These are phyloP conservation scores for Tuber melanosporum DNA, from an alignment of 495 filamentous ascomycete species.

Conservation along the genomic window DNA sequence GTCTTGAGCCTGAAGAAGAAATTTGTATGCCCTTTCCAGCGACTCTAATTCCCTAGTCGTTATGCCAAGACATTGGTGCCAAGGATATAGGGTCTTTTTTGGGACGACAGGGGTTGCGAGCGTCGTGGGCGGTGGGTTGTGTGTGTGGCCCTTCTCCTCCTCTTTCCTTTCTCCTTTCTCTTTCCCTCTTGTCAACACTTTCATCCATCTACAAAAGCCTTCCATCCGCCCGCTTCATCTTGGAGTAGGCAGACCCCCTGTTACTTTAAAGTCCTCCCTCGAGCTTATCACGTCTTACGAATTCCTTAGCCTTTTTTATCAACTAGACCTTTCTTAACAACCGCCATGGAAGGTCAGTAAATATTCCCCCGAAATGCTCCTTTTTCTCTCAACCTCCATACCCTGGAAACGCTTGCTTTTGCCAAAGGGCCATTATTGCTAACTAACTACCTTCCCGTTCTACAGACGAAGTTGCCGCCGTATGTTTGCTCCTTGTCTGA, in stretches of 20 bases:
- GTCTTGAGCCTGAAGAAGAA: slow-evolving; percentile 21
- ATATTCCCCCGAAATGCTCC: slow-evolving; percentile 37
- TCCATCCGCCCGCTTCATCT: slow-evolving; percentile 43
- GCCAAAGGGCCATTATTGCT: slow-evolving; percentile 45
- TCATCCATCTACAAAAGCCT: slow-evolving; percentile 37
- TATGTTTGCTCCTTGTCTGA: slow-evolving; percentile 26
- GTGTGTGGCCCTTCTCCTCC: slow-evolving; percentile 43
- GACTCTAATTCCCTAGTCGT: slow-evolving; percentile 26
- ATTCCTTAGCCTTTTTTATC: slow-evolving; percentile 44
- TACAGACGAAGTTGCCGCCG: slow-evolving; percentile 97
- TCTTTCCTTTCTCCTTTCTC: slow-evolving; percentile 47
- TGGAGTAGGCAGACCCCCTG: slow-evolving; percentile 34
- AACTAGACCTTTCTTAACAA: slow-evolving; percentile 44
- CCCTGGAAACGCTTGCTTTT: slow-evolving; percentile 19
- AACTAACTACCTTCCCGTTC: slow-evolving; percentile 50
- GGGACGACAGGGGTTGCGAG: slow-evolving; percentile 25
- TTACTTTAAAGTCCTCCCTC: slow-evolving; percentile 34
- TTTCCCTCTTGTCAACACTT: slow-evolving; percentile 43
- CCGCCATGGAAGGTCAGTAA: slow-evolving; percentile 75
- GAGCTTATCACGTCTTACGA: slow-evolving; percentile 43
- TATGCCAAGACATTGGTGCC: slow-evolving; percentile 21
- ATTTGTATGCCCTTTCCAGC: slow-evolving; percentile 26
- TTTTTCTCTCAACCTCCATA: slow-evolving; percentile 38
- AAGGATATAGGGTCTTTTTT: slow-evolving; percentile 7
- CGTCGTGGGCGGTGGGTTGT: slow-evolving; percentile 27